Conservation (phyloP, 2,329 filamentous ascomycete genomes). For the Aspergillus thermomutatus region DNA sequence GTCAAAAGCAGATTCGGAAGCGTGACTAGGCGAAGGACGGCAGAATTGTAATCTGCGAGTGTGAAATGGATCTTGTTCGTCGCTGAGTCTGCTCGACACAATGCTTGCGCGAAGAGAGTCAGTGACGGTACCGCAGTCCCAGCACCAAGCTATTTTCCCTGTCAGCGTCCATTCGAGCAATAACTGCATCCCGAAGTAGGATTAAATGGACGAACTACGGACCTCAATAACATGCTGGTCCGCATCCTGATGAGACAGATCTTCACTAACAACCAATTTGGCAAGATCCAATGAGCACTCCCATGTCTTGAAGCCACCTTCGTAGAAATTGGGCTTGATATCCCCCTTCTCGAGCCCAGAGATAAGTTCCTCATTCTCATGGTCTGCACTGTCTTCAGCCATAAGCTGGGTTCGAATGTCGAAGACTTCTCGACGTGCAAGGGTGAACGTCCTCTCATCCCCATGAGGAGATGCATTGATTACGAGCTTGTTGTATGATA, state of each 20-base stretch:
- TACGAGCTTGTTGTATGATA: constrained; percentile 55
- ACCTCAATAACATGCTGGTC: constrained; percentile 43
- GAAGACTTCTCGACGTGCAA: constrained; percentile 60
- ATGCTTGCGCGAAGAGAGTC: constrained; percentile 51
- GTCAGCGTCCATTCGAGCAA: not conserved
- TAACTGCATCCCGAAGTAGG: not conserved
- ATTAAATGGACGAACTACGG: constrained; percentile 5
- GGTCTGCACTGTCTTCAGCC: constrained; percentile 50
- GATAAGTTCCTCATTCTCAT: constrained; percentile 43
- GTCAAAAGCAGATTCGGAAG: constrained; percentile 59
- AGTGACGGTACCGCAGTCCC: constrained; percentile 60
- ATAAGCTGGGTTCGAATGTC: constrained; percentile 63
- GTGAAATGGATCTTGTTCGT: constrained; percentile 47
- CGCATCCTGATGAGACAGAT: constrained; percentile 7
- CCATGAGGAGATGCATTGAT: constrained; percentile 33
- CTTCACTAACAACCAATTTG: constrained; percentile 27
- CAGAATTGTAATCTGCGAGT: constrained; percentile 60
- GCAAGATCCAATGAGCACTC: constrained; percentile 62
- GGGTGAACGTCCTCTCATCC: constrained; percentile 16
- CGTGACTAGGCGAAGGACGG: constrained; percentile 59
- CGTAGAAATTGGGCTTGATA: constrained; percentile 59
- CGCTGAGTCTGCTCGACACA: constrained; percentile 30
- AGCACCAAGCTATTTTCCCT: constrained; percentile 52
- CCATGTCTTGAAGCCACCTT: constrained; percentile 68
- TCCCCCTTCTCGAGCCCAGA: constrained; percentile 54